Conservation (phyloP, 345 rosid species). For the Trapa bicornis region DNA sequence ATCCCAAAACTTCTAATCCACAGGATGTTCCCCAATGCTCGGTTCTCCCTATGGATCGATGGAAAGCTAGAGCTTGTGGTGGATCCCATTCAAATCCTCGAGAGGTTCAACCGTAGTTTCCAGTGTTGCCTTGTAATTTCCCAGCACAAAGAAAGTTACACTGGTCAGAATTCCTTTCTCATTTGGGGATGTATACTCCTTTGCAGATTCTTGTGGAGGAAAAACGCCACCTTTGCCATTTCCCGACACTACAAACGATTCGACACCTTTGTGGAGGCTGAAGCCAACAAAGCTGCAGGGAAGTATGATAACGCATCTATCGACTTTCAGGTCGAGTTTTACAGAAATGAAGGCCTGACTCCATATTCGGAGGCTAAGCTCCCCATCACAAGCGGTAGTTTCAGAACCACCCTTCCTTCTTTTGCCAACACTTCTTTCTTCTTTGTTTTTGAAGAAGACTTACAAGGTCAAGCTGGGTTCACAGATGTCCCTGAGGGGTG, state of each 20-base stretch:
- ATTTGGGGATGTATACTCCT: background rate
- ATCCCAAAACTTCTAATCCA: slow-evolving; percentile 69
- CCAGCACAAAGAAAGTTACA: background rate
- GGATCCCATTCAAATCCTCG: slow-evolving; percentile 94
- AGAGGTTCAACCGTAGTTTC: slow-evolving; percentile 33
- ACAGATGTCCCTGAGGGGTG: slow-evolving; percentile 99
- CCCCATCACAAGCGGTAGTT: slow-evolving; percentile 85
- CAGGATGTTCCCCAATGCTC: slow-evolving; percentile 89
- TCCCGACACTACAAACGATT: slow-evolving; percentile 88
- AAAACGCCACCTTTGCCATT: slow-evolving; percentile 81
- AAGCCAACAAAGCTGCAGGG: slow-evolving; percentile 98
- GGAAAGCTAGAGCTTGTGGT: slow-evolving; percentile 93
- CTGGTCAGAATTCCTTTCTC: background rate
- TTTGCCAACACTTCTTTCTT: background rate
- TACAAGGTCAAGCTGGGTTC: slow-evolving; percentile 6
- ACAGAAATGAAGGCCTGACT: slow-evolving; percentile 79
- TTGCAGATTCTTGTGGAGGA: slow-evolving; percentile 91
- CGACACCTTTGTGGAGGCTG: slow-evolving; percentile 80
- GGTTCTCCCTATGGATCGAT: slow-evolving; percentile 90
- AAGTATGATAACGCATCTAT: slow-evolving; percentile 86
- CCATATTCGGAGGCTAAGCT: slow-evolving; percentile 76
- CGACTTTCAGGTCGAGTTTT: slow-evolving; percentile 82
- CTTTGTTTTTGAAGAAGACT: background rate
- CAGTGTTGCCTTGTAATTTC: too few species aligned
- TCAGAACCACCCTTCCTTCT: background rate